These are phyloP conservation scores for Closterium sp. DNA, from an alignment of 139 green algal genomes.

Conservation along the genomic window DNA sequence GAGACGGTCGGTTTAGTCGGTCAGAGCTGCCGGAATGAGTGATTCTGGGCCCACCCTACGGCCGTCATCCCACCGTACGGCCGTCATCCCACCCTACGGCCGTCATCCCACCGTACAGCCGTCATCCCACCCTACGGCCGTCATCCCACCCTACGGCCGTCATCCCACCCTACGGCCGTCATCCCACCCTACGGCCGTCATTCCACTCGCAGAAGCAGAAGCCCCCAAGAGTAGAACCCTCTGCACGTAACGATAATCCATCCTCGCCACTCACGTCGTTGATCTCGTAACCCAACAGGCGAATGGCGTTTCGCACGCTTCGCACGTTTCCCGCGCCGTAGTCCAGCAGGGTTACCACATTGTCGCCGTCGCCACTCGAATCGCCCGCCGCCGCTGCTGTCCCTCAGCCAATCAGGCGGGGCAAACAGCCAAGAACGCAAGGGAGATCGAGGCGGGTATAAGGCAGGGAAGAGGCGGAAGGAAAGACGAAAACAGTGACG, in stretches of 20 bases:
- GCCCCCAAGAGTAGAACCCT: background rate
- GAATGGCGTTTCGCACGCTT: slow-evolving; percentile 93
- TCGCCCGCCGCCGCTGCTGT: background rate
- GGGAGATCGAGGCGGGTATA: background rate
- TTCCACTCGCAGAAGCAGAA: background rate
- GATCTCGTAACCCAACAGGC: slow-evolving; percentile 83
- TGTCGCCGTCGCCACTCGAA: background rate
- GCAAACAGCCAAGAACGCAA: background rate
- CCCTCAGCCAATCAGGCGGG: background rate
- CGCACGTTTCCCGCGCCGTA: slow-evolving; percentile 98
- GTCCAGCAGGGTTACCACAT: slow-evolving; percentile 89
- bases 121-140: too few relatives aligned
- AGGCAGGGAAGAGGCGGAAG: background rate
- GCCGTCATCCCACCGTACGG: background rate
- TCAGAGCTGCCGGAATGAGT: background rate
- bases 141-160: too few relatives aligned
- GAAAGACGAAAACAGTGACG: too few relatives aligned
- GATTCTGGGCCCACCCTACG: background rate
- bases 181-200: too few relatives aligned
- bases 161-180: too few relatives aligned
- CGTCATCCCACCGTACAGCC: too few relatives aligned
- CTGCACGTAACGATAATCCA: background rate
- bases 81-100: too few relatives aligned
- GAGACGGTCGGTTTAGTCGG: background rate
- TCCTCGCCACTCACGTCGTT: slow-evolving; percentile 64